Conservation (phyloP, 1,284 basidiomycete species). For the Rhodotorula sp. region DNA sequence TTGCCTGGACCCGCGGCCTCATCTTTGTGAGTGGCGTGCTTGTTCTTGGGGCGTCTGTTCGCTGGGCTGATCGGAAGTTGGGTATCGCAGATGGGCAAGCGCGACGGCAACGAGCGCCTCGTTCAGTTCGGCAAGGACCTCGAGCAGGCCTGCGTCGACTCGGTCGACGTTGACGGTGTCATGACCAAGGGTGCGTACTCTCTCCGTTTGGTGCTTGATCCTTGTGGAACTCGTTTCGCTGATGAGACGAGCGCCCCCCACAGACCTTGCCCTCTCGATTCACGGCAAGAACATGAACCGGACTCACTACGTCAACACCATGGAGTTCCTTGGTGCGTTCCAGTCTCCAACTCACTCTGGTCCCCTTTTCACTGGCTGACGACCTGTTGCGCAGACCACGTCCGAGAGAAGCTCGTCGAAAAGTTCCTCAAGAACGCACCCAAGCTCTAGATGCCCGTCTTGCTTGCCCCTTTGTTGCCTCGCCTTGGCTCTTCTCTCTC, state of each 20-base stretch:
- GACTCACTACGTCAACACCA: slow-evolving; percentile 84
- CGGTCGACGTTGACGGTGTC: slow-evolving; percentile 63
- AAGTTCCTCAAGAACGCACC: slow-evolving; percentile 24
- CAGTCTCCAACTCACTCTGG: neutral
- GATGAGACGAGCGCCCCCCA: too few relatives aligned
- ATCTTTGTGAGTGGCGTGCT: slow-evolving; percentile 9
- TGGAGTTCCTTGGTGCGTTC: slow-evolving; percentile 70
- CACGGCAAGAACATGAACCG: slow-evolving; percentile 78
- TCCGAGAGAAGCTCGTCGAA: slow-evolving; percentile 24
- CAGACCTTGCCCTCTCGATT: slow-evolving; percentile 83
- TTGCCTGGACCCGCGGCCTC: slow-evolving; percentile 95
- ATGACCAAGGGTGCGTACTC: slow-evolving; percentile 41
- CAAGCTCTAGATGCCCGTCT: slow-evolving; percentile 17
- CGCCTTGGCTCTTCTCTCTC: neutral
- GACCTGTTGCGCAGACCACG: neutral
- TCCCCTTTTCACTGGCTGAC: neutral
- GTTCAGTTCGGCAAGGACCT: slow-evolving; percentile 73
- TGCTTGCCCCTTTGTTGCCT: neutral
- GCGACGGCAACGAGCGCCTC: slow-evolving; percentile 79
- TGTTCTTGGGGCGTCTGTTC: too few relatives aligned
- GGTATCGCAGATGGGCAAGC: slow-evolving; percentile 91
- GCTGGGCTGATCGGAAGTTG: too few relatives aligned
- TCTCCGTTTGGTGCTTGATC: slow-evolving; percentile 45
- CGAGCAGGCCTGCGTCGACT: slow-evolving; percentile 84
- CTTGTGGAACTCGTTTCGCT: neutral